Percentiles rank a stretch among this genome's conserved stretches.
Conservation (phyloP, 2,329 filamentous ascomycete species). For the Fusarium azukiicola region DNA sequence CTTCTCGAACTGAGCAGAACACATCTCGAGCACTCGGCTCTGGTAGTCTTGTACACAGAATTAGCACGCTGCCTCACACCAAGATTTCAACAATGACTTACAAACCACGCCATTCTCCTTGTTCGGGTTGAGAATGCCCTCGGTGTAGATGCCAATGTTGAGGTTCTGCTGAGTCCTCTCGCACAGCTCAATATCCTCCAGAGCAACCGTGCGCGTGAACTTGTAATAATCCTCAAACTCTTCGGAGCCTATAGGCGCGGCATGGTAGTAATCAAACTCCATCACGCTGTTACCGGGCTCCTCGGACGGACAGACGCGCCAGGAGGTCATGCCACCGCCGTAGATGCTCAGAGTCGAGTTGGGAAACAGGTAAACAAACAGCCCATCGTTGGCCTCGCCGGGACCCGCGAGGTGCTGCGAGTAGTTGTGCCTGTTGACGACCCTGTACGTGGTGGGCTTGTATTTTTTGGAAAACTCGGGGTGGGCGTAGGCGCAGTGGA, state of each 20-base stretch:
- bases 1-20: conserved; percentile 31
- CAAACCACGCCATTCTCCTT: conserved; percentile 75
- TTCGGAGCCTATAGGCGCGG: conserved; percentile 65
- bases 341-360: conserved; percentile 77
- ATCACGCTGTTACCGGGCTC: conserved; percentile 73
- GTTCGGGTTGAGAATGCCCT: conserved; percentile 75
- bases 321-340: conserved; percentile 78
- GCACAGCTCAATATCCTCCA: conserved; percentile 78
- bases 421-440: conserved; percentile 76
- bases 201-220: conserved; percentile 76
- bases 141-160: conserved; percentile 73
- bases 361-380: conserved; percentile 79
- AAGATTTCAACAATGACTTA: conserved; percentile 21
- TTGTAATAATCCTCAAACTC: conserved; percentile 78
- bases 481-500: conserved; percentile 79
- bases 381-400: conserved; percentile 72
- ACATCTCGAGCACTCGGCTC: conserved; percentile 39
- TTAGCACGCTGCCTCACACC: neutral
- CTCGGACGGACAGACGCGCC: conserved; percentile 74
- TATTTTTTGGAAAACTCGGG: conserved; percentile 76
- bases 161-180: conserved; percentile 77
- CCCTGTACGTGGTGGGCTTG: conserved; percentile 75
- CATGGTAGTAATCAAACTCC: conserved; percentile 80
- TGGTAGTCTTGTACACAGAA: conserved; percentile 37
- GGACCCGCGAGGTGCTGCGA: conserved; percentile 77